phyloP scores from a whole-genome alignment of 1,139 yeast species.

The Debaryomycetaceae sp. region DNA sequence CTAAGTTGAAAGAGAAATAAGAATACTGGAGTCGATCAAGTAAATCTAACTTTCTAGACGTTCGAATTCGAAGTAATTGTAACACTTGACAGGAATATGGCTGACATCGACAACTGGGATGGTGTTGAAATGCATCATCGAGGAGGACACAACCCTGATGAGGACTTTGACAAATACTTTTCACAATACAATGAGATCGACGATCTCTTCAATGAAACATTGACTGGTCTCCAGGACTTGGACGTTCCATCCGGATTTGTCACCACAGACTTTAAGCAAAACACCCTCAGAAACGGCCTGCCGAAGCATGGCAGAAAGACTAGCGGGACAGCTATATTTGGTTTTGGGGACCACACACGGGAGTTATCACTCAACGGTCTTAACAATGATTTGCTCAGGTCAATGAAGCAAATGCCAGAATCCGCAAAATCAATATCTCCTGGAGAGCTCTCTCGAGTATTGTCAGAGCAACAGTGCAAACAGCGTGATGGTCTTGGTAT shows the following conservation, averaged over 20 bases:
- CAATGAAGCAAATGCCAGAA: constrained; percentile 16
- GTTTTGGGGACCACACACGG: constrained; percentile 52
- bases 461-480: background rate
- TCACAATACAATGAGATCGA: constrained; percentile 36
- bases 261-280: constrained; percentile 5
- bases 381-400: constrained; percentile 18
- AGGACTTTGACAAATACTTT: constrained; percentile 38
- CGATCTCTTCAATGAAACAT: constrained; percentile 41
- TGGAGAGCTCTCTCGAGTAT: constrained; percentile 26
- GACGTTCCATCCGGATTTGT: constrained; percentile 49
- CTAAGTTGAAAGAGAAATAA: background rate
- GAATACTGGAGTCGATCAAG: background rate
- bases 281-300: constrained; percentile 4
- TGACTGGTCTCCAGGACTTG: constrained; percentile 45
- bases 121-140: constrained; percentile 13
- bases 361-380: constrained; percentile 48
- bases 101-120: constrained; percentile 37
- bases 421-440: constrained; percentile 33
- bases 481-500: background rate
- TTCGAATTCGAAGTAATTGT: background rate
- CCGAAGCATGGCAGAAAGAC: constrained; percentile 33
- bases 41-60: background rate
- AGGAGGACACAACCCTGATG: constrained; percentile 39
- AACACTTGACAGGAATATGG: constrained; percentile 13
- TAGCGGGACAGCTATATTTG: constrained; percentile 66